phyloP scores from a whole-genome alignment of 495 filamentous ascomycete species.

The Hyaloscypha variabilis region DNA sequence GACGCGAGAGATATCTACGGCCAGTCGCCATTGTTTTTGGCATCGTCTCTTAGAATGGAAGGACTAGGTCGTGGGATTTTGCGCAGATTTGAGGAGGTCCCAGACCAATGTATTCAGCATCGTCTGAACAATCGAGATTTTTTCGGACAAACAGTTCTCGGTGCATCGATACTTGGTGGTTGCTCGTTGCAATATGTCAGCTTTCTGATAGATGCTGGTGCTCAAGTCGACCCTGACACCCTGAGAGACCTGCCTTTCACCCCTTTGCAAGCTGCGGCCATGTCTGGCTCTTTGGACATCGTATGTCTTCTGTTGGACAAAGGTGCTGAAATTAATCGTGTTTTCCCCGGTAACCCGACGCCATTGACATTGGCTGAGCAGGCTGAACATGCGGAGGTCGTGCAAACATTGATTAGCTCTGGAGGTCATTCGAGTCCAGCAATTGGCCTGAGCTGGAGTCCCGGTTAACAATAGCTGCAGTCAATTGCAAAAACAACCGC shows the following conservation, averaged over 20 bases:
- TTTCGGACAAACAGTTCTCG: background rate
- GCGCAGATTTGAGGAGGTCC: background rate
- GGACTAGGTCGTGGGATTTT: background rate
- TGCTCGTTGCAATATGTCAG: background rate
- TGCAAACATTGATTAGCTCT: background rate
- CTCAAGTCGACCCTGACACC: conserved; percentile 1
- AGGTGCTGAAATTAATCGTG: background rate
- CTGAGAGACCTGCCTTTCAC: background rate
- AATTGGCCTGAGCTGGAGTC: background rate
- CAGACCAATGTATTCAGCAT: background rate
- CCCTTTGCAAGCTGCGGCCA: conserved; percentile 1
- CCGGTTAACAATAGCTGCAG: too few relatives aligned
- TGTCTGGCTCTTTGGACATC: background rate
- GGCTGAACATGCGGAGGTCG: background rate
- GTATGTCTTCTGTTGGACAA: background rate
- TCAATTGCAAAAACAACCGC: too few relatives aligned
- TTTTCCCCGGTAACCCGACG: background rate
- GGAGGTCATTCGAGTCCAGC: background rate
- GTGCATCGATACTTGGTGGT: background rate
- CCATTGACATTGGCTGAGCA: background rate
- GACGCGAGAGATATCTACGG: background rate
- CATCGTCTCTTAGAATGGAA: background rate
- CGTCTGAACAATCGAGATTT: background rate
- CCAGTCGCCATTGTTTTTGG: background rate
- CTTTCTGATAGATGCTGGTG: background rate